Conservation (phyloP, 345 rosid species). For the Mercurialis annua region DNA sequence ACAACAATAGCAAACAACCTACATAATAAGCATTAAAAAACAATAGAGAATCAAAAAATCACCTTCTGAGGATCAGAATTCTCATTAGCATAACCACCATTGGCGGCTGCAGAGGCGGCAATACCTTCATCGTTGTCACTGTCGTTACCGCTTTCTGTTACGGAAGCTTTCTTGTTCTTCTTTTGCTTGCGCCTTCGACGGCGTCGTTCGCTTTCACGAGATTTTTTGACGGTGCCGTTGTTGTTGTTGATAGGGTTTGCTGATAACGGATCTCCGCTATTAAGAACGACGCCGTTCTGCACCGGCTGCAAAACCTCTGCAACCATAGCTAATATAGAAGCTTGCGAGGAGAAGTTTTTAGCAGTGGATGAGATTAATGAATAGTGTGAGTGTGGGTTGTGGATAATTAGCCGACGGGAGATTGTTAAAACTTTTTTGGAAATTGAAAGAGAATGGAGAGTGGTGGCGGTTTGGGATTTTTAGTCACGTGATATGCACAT, state of each 20-base stretch:
- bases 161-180: slow-evolving; percentile 58
- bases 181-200: slow-evolving; percentile 99
- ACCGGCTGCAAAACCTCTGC: slow-evolving; percentile 41
- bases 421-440: too few relatives aligned
- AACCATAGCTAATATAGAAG: slow-evolving; percentile 30
- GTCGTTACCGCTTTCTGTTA: slow-evolving; percentile 15
- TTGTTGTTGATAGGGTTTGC: slow-evolving; percentile 23
- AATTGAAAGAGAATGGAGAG: too few relatives aligned
- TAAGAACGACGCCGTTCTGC: slow-evolving; percentile 42
- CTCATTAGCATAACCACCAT: slow-evolving; percentile 45
- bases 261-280: slow-evolving; percentile 49
- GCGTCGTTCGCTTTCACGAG: slow-evolving; percentile 83
- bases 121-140: slow-evolving; percentile 31
- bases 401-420: too few relatives aligned
- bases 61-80: slow-evolving; percentile 51
- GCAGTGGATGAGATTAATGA: neutral
- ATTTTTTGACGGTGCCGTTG: slow-evolving; percentile 42
- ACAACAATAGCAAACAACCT: neutral
- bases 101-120: slow-evolving; percentile 27
- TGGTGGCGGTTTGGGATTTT: neutral
- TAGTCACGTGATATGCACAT: too few relatives aligned
- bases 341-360: neutral
- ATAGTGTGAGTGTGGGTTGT: too few relatives aligned
- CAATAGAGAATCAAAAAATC: neutral
- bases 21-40: neutral